Evolutionary conservation across 176 grass and related monocot species (phyloP).

Genomic region (Triticum urartu): DNA sequence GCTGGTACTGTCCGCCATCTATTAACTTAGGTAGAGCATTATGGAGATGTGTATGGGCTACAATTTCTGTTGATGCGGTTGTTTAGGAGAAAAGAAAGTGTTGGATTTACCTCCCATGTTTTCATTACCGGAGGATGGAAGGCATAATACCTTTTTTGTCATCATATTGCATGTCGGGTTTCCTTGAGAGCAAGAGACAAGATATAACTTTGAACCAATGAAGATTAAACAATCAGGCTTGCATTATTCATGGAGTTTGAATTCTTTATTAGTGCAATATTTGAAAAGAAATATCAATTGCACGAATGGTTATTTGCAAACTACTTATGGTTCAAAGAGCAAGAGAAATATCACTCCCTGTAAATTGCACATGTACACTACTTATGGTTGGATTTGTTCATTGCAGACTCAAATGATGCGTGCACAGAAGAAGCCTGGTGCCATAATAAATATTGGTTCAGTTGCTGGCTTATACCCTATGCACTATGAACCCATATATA

Average conservation of each 20-base stretch:
- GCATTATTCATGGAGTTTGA: slow-evolving; percentile 4
- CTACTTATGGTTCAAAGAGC: background rate
- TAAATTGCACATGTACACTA: background rate
- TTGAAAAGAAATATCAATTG: background rate
- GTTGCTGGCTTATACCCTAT: slow-evolving; percentile 68
- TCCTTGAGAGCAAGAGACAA: background rate
- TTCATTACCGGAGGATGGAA: background rate
- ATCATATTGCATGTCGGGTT: slow-evolving; percentile 1
- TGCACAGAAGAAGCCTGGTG: slow-evolving; percentile 61
- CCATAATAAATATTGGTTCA: slow-evolving; percentile 82
- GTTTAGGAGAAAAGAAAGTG: background rate
- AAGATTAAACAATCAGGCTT: background rate
- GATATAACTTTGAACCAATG: background rate
- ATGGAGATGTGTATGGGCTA: background rate
- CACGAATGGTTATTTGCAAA: background rate
- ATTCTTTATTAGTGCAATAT: background rate
- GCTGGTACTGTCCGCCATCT: background rate
- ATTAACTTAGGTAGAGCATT: background rate
- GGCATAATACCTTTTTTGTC: background rate
- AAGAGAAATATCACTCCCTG: background rate
- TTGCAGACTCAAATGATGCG: slow-evolving; percentile 71
- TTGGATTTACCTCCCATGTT: background rate
- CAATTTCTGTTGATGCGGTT: slow-evolving; percentile 1
- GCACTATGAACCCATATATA: slow-evolving; percentile 61
- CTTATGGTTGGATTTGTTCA: background rate